Evolutionary conservation across 2,329 filamentous ascomycete genomes (phyloP), one percentile per base, ranked within the genome.

Genomic region (Neocatenulostroma microsporum): DNA sequence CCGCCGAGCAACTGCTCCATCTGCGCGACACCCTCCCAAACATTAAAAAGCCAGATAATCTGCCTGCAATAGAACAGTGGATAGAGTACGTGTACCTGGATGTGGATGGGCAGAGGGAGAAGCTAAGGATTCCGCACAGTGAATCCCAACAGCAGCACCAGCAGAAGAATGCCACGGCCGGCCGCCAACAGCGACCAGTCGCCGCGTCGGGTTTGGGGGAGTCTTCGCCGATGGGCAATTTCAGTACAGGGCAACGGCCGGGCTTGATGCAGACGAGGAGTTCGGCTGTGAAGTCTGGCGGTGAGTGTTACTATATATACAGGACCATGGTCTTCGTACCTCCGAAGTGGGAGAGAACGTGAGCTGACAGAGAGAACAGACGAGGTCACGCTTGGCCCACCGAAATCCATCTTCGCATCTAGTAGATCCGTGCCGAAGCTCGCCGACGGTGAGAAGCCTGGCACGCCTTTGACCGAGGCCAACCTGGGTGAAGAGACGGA

Each of bases 31-130:
- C 89, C 47, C n/a, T n/a, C n/a, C 87, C 87, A 48, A 70, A 94
- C 61, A 87, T 87, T 56, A 68, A 74, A 51, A 93, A 84, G 63
- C 89, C 89, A 30, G 69, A 80, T 46, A 75, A 73, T 46, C 73
- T 95, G 30, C 88, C 87, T 47, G 82, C 86, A 18, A 75, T 82
- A 46, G 86, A 94, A 66, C 85, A 94, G 69, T 96, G 88, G 88
- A 94, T 95, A 86, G 87, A 89, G 83, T 94, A 64, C 48, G 62
- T 56, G 46, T 57, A 55, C 49, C 40, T 55, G 42, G 55, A 57
- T 40, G 44, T 42, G 30, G n/a, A n/a, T 42, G 53, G 55, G 44
- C 45, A 42, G 47, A 48, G 54, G 51, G 54, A 58, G 40, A 58
- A 54, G 55, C 55, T 58, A 57, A 58, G 55, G 54, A 58, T 58